Conservation (phyloP, 1,139 yeast genomes). For the Pichiaceae sp. region DNA sequence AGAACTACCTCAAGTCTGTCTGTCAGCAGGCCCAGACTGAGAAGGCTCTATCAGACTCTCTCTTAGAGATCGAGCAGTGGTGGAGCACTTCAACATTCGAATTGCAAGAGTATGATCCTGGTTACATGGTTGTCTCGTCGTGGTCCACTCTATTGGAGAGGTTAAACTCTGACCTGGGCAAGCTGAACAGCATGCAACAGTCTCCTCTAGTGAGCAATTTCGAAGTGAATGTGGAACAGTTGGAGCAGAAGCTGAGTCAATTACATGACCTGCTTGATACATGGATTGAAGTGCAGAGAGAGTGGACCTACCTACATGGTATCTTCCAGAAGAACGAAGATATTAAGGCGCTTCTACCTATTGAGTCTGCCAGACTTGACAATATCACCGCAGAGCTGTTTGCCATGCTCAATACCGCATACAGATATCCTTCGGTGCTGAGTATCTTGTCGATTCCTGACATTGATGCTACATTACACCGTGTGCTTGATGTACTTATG, state of each 20-base stretch:
- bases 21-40: constrained; percentile 70
- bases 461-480: constrained; percentile 18
- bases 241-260: constrained; percentile 50
- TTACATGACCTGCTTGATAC: constrained; percentile 48
- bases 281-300: constrained; percentile 85
- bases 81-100: constrained; percentile 48
- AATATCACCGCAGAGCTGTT: constrained; percentile 57
- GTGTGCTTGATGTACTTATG: constrained; percentile 42
- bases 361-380: constrained; percentile 62
- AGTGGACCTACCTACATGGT: constrained; percentile 83
- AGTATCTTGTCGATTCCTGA: constrained; percentile 52
- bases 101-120: constrained; percentile 44
- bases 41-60: constrained; percentile 49
- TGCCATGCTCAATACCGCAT: constrained; percentile 40
- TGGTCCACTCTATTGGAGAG: constrained; percentile 61
- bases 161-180: constrained; percentile 52
- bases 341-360: constrained; percentile 54
- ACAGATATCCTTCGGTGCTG: constrained; percentile 43
- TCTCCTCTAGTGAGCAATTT: constrained; percentile 59
- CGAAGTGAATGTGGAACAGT: constrained; percentile 45
- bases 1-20: constrained; percentile 37
- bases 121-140: constrained; percentile 51
- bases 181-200: constrained; percentile 61
- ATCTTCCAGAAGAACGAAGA: constrained; percentile 57
- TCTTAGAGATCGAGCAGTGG: constrained; percentile 32